Conservation (phyloP, 768 basidiomycete genomes). For the Pluteus cervinus region DNA sequence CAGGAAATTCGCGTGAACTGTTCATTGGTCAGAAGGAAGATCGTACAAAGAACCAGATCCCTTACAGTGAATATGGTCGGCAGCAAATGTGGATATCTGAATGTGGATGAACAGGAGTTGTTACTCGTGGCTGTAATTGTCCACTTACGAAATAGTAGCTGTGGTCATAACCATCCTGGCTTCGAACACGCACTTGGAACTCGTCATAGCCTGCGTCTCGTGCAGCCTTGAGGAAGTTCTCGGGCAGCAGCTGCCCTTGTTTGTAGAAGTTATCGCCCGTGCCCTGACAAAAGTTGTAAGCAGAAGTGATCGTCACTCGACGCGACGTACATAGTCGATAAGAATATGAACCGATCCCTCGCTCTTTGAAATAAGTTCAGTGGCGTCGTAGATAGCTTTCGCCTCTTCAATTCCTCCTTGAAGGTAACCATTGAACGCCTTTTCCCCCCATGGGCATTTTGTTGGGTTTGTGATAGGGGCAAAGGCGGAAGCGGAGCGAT, state of each 20-base stretch:
- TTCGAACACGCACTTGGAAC: conserved; percentile 69
- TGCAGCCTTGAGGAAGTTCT: conserved; percentile 79
- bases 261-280: conserved; percentile 79
- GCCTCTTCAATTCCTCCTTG: conserved; percentile 74
- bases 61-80: conserved; percentile 87
- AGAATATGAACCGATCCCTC: conserved; percentile 71
- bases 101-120: background rate
- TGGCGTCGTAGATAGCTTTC: conserved; percentile 71
- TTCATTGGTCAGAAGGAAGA: conserved; percentile 9
- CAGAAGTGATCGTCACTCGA: background rate
- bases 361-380: conserved; percentile 63
- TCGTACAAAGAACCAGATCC: conserved; percentile 13
- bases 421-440: conserved; percentile 86
- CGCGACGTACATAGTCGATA: conserved; percentile 69
- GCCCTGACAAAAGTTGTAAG: conserved; percentile 41
- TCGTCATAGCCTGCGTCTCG: conserved; percentile 68
- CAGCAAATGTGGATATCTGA: conserved; percentile 84
- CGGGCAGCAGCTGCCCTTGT: conserved; percentile 83
- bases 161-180: conserved; percentile 83
- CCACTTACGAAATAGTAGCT: conserved; percentile 75
- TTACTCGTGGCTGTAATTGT: background rate
- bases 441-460: conserved; percentile 85
- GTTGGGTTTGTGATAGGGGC: conserved; percentile 83
- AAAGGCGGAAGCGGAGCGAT: conserved; percentile 87
- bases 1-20: conserved; percentile 86